phyloP scores from a whole-genome alignment of 257 asterid species.

The Ehretia macrophylla region DNA sequence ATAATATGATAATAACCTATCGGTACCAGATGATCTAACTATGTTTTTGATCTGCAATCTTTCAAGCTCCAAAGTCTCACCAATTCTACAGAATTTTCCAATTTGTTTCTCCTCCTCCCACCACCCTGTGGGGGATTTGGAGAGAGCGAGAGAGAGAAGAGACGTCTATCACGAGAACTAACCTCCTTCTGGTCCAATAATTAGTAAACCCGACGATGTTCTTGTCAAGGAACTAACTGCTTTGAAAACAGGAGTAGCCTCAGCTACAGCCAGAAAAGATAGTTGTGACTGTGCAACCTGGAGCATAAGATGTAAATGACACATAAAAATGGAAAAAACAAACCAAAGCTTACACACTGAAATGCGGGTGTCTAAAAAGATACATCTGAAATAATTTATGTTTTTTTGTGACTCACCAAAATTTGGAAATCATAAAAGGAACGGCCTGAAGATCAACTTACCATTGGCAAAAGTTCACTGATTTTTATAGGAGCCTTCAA shows the following conservation, averaged over 20 bases:
- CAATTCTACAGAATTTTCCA: not conserved
- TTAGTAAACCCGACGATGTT: slow-evolving; percentile 61
- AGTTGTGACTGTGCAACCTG: slow-evolving; percentile 66
- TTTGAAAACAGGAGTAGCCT: slow-evolving; percentile 67
- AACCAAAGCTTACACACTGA: not conserved
- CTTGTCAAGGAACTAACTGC: slow-evolving; percentile 34
- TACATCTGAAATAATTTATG: not conserved
- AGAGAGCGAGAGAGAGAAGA: not conserved
- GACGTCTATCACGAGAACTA: slow-evolving; percentile 8
- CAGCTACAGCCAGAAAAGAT: slow-evolving; percentile 78
- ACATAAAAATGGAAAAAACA: slow-evolving; percentile 7
- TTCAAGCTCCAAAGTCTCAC: no score
- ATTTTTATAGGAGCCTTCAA: slow-evolving; percentile 65
- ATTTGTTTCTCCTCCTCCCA: not conserved
- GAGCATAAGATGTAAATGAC: not conserved
- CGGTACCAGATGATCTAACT: no score
- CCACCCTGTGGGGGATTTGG: no score
- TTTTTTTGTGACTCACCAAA: not conserved
- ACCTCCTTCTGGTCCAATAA: slow-evolving; percentile 99
- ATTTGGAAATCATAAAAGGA: not conserved
- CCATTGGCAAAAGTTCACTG: slow-evolving; percentile 54
- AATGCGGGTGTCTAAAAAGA: not conserved
- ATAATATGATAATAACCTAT: no score
- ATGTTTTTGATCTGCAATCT: no score
- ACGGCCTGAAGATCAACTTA: slow-evolving; percentile 32